Conservation (phyloP, 441 rosid genomes). For the Rhodomyrtus psidioides region DNA sequence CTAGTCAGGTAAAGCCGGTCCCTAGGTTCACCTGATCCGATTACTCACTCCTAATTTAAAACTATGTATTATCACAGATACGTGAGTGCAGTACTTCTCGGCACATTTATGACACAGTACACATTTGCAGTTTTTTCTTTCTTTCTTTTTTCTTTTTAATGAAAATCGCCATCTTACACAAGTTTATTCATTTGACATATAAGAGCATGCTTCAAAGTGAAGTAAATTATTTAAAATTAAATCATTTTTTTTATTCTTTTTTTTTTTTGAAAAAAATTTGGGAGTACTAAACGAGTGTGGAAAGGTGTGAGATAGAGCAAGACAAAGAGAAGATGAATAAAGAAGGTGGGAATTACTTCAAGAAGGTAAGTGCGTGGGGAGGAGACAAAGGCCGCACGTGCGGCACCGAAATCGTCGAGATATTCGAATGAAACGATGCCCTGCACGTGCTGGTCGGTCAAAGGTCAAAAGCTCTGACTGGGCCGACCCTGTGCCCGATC, state of each 20-base stretch:
- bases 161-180: accelerated
- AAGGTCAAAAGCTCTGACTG: conserved; percentile 64
- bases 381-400: conserved; percentile 55
- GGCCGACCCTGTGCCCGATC: conserved; percentile 19
- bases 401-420: conserved; percentile 60
- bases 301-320: background rate
- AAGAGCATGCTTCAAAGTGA: background rate
- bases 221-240: background rate
- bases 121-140: no score
- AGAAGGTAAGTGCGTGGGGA: conserved; percentile 1
- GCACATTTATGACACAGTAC: no score
- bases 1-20: background rate
- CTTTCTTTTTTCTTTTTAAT: no score
- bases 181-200: background rate
- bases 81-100: background rate
- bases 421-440: conserved; percentile 39
- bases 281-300: background rate
- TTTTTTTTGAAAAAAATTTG: background rate
- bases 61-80: no score
- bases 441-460: conserved; percentile 77
- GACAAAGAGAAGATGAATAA: background rate
- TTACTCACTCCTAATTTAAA: background rate
- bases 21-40: background rate
- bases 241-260: no score
- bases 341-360: no score